A percentile compares a stretch with the other conserved stretches of the same genome.
Conservation (phyloP, 1,284 basidiomycete genomes). For the Pyrrhoderma lamaoense region DNA sequence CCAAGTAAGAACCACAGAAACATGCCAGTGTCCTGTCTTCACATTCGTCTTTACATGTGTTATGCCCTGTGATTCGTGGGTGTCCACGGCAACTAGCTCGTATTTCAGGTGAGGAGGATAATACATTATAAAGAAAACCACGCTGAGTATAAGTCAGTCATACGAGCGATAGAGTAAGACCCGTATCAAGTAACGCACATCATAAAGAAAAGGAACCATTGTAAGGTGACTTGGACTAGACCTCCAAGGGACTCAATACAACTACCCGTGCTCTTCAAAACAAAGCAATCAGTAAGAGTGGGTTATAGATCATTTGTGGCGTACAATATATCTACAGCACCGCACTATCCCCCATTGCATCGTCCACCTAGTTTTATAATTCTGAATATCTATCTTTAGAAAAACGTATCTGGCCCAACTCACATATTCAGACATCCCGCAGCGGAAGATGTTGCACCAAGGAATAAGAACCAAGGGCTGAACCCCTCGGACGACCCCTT, state of each 20-base stretch:
- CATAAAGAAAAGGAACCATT: constrained; percentile 82
- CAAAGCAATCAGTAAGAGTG: not conserved
- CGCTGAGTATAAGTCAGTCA: constrained; percentile 35
- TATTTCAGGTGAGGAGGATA: constrained; percentile 83
- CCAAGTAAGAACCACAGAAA: constrained; percentile 71
- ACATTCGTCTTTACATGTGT: constrained; percentile 42
- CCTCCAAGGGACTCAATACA: constrained; percentile 84
- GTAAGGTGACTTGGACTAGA: constrained; percentile 74
- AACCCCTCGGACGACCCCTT: constrained; percentile 81
- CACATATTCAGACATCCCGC: constrained; percentile 80
- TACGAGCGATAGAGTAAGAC: constrained; percentile 8
- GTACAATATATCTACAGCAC: constrained; percentile 74
- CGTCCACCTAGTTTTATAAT: constrained; percentile 46
- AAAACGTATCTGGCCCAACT: constrained; percentile 7
- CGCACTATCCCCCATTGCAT: constrained; percentile 83
- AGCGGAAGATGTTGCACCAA: constrained; percentile 82
- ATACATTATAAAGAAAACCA: constrained; percentile 88
- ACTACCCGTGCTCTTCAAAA: constrained; percentile 51
- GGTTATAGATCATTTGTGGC: constrained; percentile 26
- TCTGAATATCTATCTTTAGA: too few relatives aligned
- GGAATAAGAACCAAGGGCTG: constrained; percentile 88
- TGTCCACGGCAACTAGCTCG: constrained; percentile 37
- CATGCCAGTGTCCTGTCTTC: constrained; percentile 63
- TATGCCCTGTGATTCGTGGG: constrained; percentile 20
- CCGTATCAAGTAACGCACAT: constrained; percentile 52